Percentiles rank a stretch among this genome's conserved stretches.
Evolutionary conservation across 2,329 filamentous ascomycete species (phyloP).

Genomic region (Cercospora zeae-maydis): DNA sequence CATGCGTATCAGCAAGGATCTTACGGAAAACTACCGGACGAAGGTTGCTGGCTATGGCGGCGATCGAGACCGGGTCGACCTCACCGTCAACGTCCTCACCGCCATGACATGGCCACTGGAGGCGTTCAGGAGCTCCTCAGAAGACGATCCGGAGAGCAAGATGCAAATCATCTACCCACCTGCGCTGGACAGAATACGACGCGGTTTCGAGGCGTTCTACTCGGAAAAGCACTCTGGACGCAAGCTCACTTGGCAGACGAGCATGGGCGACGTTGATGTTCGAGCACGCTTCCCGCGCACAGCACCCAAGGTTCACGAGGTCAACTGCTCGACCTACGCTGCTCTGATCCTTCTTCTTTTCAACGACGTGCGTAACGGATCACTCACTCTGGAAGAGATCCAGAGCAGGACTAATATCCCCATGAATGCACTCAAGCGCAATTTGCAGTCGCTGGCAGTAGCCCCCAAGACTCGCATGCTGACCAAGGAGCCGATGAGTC

Average conservation of each 20-base stretch:
- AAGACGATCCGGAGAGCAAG: constrained; percentile 48
- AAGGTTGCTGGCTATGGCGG: constrained; percentile 57
- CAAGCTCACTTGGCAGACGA: constrained; percentile 76
- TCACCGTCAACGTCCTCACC: constrained; percentile 81
- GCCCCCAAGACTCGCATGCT: constrained; percentile 79
- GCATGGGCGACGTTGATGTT: constrained; percentile 81
- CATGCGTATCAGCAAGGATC: constrained; percentile 80
- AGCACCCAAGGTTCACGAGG: constrained; percentile 65
- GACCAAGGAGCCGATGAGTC: constrained; percentile 73
- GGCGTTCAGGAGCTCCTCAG: constrained; percentile 64
- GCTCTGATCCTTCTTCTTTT: constrained; percentile 89
- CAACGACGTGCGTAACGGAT: constrained; percentile 64
- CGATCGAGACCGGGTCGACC: constrained; percentile 65
- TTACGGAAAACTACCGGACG: constrained; percentile 71
- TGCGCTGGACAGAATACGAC: constrained; percentile 69
- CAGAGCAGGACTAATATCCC: constrained; percentile 78
- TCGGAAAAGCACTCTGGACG: constrained; percentile 81
- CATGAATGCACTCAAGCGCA: constrained; percentile 66
- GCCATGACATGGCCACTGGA: constrained; percentile 95
- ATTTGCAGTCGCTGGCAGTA: constrained; percentile 76
- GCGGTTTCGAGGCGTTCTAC: constrained; percentile 87
- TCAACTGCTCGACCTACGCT: constrained; percentile 87
- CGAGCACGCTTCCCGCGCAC: constrained; percentile 70
- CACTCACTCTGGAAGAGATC: constrained; percentile 69
- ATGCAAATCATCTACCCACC: constrained; percentile 67